Conservation (phyloP, 2,329 filamentous ascomycete genomes). For the Curvularia lunata region DNA sequence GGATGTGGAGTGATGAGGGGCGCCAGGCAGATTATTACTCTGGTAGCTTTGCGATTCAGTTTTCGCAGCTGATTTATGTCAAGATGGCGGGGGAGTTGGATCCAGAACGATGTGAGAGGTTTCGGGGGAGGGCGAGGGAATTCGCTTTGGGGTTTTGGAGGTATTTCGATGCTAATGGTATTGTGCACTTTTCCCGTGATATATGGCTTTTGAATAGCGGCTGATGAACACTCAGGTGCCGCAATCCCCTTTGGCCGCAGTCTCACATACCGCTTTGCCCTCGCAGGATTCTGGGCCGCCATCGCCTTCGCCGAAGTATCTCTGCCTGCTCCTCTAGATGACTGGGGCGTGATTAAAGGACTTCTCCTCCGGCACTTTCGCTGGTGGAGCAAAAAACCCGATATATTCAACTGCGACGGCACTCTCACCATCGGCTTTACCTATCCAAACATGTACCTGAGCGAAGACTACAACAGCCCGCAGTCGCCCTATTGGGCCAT, state of each 20-base stretch:
- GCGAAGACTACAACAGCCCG: slow-evolving; percentile 64
- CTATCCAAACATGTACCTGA: slow-evolving; percentile 61
- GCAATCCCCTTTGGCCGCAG: slow-evolving; percentile 61
- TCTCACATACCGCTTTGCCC: slow-evolving; percentile 60
- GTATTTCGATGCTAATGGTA: slow-evolving; percentile 58
- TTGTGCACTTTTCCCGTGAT: background rate
- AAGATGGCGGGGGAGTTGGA: slow-evolving; percentile 55
- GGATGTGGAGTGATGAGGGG: slow-evolving; percentile 50
- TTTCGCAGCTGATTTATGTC: slow-evolving; percentile 57
- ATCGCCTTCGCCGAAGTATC: slow-evolving; percentile 53
- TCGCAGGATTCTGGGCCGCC: slow-evolving; percentile 58
- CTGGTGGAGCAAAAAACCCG: slow-evolving; percentile 55
- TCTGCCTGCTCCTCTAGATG: slow-evolving; percentile 48
- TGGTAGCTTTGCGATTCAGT: slow-evolving; percentile 62
- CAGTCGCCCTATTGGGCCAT: slow-evolving; percentile 63
- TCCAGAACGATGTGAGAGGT: slow-evolving; percentile 46
- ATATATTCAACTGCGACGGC: slow-evolving; percentile 59
- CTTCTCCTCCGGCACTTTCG: slow-evolving; percentile 58
- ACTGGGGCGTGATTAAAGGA: slow-evolving; percentile 55
- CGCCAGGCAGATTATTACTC: slow-evolving; percentile 61
- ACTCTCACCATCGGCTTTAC: slow-evolving; percentile 58
- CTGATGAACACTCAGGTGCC: slow-evolving; percentile 46
- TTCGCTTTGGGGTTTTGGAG: slow-evolving; percentile 55
- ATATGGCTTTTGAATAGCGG: background rate
- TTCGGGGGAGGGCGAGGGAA: slow-evolving; percentile 49